Evolutionary conservation across 108 stramenopile genomes (phyloP).

Genomic region (Pseudonitzschia delicatissima): DNA sequence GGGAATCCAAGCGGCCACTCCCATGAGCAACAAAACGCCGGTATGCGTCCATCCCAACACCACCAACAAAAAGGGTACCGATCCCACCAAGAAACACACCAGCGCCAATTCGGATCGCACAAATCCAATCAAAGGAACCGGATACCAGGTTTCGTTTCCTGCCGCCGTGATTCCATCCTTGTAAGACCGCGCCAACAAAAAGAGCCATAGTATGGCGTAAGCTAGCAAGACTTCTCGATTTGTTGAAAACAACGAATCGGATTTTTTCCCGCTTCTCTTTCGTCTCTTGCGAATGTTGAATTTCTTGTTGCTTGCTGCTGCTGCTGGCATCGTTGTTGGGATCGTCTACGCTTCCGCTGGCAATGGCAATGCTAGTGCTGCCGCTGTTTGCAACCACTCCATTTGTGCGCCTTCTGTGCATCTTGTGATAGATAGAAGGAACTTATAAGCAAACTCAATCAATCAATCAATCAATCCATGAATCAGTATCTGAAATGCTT

Average conservation of each 20-base stretch:
- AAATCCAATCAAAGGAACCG: slow-evolving; percentile 5
- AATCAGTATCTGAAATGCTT: too few relatives aligned
- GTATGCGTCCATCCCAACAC: background rate
- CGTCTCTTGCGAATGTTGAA: too few relatives aligned
- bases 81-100: background rate
- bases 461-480: too few relatives aligned
- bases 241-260: background rate
- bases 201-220: background rate
- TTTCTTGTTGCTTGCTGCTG: background rate
- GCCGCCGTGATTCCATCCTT: slow-evolving; percentile 1
- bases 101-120: slow-evolving; percentile 7
- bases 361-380: background rate
- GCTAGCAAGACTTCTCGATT: background rate
- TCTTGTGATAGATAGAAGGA: too few relatives aligned
- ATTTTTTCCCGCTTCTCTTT: background rate
- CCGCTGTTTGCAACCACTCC: background rate
- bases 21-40: background rate
- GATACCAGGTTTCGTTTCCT: slow-evolving; percentile 7
- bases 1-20: background rate
- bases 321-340: background rate
- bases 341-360: background rate
- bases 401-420: background rate
- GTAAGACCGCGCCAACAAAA: slow-evolving; percentile 1
- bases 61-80: background rate
- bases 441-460: too few relatives aligned